phyloP scores from a whole-genome alignment of 768 basidiomycete genomes.

The Calocybe gangraenosa region DNA sequence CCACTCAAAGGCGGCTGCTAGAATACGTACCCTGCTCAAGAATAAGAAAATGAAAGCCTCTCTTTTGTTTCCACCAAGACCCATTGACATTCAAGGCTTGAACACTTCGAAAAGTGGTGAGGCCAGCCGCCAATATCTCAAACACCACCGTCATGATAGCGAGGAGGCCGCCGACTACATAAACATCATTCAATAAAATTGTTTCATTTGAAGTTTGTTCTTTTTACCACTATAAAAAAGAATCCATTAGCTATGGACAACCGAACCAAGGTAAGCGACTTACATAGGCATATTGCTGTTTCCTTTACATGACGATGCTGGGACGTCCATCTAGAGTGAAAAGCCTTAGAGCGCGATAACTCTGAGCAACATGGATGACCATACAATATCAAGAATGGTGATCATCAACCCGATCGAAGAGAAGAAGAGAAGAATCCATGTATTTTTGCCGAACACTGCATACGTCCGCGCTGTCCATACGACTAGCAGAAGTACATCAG shows the following conservation, averaged over 20 bases:
- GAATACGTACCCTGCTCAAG: conserved; percentile 22
- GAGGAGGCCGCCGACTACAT: conserved; percentile 20
- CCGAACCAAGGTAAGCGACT: background rate
- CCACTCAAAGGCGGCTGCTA: background rate
- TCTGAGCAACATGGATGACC: background rate
- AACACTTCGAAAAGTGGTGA: conserved; percentile 21
- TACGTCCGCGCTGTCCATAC: conserved; percentile 15
- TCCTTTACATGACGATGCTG: conserved; percentile 7
- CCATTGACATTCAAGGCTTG: conserved; percentile 19
- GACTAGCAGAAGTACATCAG: too few relatives aligned
- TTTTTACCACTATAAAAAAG: background rate
- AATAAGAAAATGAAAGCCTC: conserved; percentile 19
- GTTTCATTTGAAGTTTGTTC: background rate
- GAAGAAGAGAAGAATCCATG: conserved; percentile 16
- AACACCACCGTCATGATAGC: conserved; percentile 26
- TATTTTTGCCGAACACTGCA: conserved; percentile 18
- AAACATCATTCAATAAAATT: background rate
- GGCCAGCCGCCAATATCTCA: conserved; percentile 20
- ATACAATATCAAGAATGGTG: conserved; percentile 21
- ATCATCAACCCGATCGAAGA: conserved; percentile 17
- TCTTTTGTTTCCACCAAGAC: conserved; percentile 12
- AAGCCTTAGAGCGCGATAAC: background rate
- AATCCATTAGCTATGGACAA: too few relatives aligned
- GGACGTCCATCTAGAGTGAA: conserved; percentile 14
- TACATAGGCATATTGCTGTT: conserved; percentile 10